Evolutionary conservation across 345 rosid species (phyloP).

Genomic region (Excoecaria cochinchinensis): DNA sequence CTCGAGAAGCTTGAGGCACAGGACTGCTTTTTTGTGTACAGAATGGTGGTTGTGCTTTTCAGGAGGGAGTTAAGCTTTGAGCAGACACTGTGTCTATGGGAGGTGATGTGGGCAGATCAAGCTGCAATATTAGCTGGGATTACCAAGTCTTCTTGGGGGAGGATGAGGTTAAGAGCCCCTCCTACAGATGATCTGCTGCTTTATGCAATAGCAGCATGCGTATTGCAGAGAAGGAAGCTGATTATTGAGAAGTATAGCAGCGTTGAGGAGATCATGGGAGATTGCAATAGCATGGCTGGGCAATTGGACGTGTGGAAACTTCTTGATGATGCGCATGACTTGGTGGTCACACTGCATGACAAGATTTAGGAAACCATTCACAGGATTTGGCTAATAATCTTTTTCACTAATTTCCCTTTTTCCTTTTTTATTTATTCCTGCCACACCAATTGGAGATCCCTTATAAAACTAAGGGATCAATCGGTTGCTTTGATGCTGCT

Average conservation of each 20-base stretch:
- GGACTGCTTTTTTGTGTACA: conserved; percentile 90
- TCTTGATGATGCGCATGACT: conserved; percentile 90
- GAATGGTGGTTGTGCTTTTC: conserved; percentile 93
- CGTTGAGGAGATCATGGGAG: conserved; percentile 93
- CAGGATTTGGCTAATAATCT: background rate
- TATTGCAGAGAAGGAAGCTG: conserved; percentile 86
- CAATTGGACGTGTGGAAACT: conserved; percentile 94
- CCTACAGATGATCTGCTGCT: conserved; percentile 89
- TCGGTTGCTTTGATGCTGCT: background rate
- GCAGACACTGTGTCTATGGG: conserved; percentile 94
- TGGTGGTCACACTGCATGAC: conserved; percentile 75
- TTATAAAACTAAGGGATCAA: conserved; percentile 15
- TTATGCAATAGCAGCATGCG: conserved; percentile 91
- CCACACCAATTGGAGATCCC: conserved; percentile 15
- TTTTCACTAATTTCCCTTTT: conserved; percentile 4
- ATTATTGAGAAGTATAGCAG: conserved; percentile 87
- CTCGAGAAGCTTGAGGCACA: conserved; percentile 88
- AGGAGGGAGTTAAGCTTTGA: conserved; percentile 78
- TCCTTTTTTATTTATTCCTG: background rate
- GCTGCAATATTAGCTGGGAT: conserved; percentile 77
- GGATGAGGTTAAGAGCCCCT: conserved; percentile 80
- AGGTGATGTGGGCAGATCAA: conserved; percentile 97
- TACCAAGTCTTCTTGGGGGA: conserved; percentile 77
- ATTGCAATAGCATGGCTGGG: conserved; percentile 93
- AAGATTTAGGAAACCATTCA: conserved; percentile 45